These are phyloP conservation scores for Cyclocybe aegerita DNA, from an alignment of 768 basidiomycete species.

Conservation along the genomic window DNA sequence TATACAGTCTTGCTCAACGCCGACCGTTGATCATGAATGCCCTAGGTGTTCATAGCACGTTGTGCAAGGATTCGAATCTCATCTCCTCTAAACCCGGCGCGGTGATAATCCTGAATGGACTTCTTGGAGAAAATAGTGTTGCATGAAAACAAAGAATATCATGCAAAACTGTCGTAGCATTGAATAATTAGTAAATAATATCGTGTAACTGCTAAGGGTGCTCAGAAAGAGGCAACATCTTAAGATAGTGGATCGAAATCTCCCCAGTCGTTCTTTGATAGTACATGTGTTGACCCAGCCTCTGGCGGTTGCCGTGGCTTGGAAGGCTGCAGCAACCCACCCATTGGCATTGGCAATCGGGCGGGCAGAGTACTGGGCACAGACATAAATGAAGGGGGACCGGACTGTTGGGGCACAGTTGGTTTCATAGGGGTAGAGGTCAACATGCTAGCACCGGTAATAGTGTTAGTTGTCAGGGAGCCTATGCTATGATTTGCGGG, in stretches of 20 bases:
- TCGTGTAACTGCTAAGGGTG: no score
- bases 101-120: conserved; percentile 55
- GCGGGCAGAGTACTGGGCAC: no score
- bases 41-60: conserved; percentile 64
- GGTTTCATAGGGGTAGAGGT: conserved; percentile 1
- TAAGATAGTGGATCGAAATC: conserved; percentile 81
- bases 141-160: conserved; percentile 1
- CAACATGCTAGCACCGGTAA: no score
- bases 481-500: conserved; percentile 62
- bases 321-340: conserved; percentile 61
- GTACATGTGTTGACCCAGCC: conserved; percentile 36
- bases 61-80: conserved; percentile 71
- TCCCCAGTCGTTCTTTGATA: conserved; percentile 70
- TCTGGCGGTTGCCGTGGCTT: conserved; percentile 56
- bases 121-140: conserved; percentile 49
- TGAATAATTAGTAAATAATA: neutral
- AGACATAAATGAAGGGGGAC: conserved; percentile 11
- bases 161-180: neutral
- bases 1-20: neutral
- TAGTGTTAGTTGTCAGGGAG: conserved; percentile 22
- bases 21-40: neutral
- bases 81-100: conserved; percentile 80
- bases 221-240: neutral
- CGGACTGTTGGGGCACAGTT: conserved; percentile 17
- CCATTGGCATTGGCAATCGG: conserved; percentile 28